Evolutionary conservation across 1,284 basidiomycete genomes (phyloP).

Genomic region (Tilletia setariae): DNA sequence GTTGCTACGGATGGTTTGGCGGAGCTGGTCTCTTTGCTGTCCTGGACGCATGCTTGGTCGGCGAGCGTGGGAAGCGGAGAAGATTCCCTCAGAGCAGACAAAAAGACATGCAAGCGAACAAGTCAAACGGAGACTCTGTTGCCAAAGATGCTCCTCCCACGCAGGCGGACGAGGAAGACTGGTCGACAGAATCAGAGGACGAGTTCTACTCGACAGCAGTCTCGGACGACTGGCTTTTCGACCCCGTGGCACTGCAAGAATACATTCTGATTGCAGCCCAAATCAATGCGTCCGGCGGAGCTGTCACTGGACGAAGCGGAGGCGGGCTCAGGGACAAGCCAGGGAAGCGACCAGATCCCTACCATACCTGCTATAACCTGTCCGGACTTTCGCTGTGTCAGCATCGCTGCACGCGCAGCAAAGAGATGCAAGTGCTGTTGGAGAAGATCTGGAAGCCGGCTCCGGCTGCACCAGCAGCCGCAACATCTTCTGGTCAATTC

Average conservation of each 20-base stretch:
- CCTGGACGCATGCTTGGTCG: slow-evolving; percentile 66
- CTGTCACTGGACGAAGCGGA: background rate
- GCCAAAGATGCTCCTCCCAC: background rate
- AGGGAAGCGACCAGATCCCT: slow-evolving; percentile 66
- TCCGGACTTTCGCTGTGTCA: slow-evolving; percentile 45
- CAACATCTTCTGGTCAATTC: too few species aligned
- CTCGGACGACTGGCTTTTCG: slow-evolving; percentile 29
- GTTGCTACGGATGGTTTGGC: slow-evolving; percentile 95
- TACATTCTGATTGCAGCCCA: slow-evolving; percentile 85
- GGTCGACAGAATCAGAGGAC: slow-evolving; percentile 1
- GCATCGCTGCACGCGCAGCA: slow-evolving; percentile 37
- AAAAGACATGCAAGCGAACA: background rate
- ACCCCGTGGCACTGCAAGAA: slow-evolving; percentile 70
- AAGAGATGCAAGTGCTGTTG: slow-evolving; percentile 30
- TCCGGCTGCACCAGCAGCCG: background rate
- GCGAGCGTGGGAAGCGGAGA: slow-evolving; percentile 43
- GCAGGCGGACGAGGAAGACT: slow-evolving; percentile 13
- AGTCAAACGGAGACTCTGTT: background rate
- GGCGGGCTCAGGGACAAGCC: slow-evolving; percentile 94
- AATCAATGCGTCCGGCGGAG: slow-evolving; percentile 59
- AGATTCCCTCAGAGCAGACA: slow-evolving; percentile 16
- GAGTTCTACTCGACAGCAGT: slow-evolving; percentile 5
- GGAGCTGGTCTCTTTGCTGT: slow-evolving; percentile 85
- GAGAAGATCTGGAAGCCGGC: slow-evolving; percentile 10
- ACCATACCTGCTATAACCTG: slow-evolving; percentile 54